Base-by-base conservation (phyloP, 805 yeast species). In the Starmerella khaoyaiensis region DNA sequence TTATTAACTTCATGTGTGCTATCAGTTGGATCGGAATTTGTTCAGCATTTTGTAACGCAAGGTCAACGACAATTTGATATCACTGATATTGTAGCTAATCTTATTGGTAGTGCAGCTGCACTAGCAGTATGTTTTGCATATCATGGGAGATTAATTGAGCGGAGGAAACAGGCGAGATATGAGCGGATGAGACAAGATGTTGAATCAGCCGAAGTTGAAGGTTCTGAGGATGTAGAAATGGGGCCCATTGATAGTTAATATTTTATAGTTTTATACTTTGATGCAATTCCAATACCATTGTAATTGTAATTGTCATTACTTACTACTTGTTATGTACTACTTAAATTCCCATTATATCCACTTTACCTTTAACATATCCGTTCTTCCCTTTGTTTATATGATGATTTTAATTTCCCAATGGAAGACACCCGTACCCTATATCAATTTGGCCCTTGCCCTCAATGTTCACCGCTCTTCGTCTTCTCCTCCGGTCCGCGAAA, bases 1-100 rank as follows among this genome's bases (percentile, higher is more conserved):
- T 24, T 57, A 11, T 31, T 54, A 12, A 59, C 55, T 4, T 59
- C 64, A 36, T 46, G 59, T 19, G 24, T 50, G 8, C 65, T 59
- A n/a, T 61, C 65, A 10, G 44, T 61, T 24, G 64, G 62, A 5
- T 59, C 65, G 2, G 68, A 63, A 46, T 49, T 61, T 32, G 46
- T 48, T 4, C 68, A 63, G 41, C 46, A 50, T 11, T 37, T 59
- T 18, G 46, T 56, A 20, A 42, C 53, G 5, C 35, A 29, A 18
- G 42, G 48, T 44, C 47, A 53, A 33, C 60, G 67, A 14, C 40
- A 35, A 9, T 62, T 63, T 44, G 67, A 62, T 40, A 22, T 46
- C 19, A 38, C 41, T 15, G 67, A 62, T 41, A 61, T 62, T 23
- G 43, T 52, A 21, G 62, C 58, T 26, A 63, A 62, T 37, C 42